phyloP scores from a whole-genome alignment of 106 monocot species.

The Agapanthus africanus region DNA sequence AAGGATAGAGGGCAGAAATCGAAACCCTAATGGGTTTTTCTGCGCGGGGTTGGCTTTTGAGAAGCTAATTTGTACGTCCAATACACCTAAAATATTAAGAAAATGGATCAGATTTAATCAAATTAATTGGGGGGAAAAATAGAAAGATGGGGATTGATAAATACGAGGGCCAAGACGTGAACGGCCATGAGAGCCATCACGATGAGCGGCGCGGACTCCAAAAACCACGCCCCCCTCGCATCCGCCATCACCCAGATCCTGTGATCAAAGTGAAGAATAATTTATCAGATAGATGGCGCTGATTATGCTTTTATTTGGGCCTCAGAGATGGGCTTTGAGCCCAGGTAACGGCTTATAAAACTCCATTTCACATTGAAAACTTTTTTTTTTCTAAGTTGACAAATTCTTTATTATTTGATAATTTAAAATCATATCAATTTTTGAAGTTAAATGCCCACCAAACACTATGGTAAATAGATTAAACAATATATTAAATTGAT shows the following conservation, averaged over 20 bases:
- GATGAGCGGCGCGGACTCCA: constrained; percentile 22
- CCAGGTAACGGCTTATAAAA: too few species aligned
- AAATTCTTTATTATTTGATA: too few species aligned
- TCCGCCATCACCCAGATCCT: background rate
- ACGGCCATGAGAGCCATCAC: constrained; percentile 47
- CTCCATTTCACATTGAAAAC: too few species aligned
- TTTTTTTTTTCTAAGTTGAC: too few species aligned
- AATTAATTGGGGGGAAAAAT: background rate
- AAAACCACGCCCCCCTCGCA: constrained; percentile 11
- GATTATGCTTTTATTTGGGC: too few species aligned
- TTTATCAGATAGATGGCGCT: too few species aligned
- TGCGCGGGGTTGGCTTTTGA: constrained; percentile 36
- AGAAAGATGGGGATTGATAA: constrained; percentile 1
- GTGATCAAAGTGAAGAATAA: too few species aligned
- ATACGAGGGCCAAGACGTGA: constrained; percentile 50
- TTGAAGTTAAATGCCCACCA: too few species aligned
- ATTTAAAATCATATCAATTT: too few species aligned
- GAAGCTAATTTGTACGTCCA: constrained; percentile 65
- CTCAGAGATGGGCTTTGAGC: too few species aligned
- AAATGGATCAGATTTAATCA: background rate
- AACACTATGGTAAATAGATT: too few species aligned
- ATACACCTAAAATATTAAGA: constrained; percentile 27
- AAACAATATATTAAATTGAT: too few species aligned
- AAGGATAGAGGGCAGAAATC: background rate
- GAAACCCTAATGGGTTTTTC: constrained; percentile 40